Evolutionary conservation across 2,329 filamentous ascomycete species (phyloP).

Genomic region (Ophiostoma montium): DNA sequence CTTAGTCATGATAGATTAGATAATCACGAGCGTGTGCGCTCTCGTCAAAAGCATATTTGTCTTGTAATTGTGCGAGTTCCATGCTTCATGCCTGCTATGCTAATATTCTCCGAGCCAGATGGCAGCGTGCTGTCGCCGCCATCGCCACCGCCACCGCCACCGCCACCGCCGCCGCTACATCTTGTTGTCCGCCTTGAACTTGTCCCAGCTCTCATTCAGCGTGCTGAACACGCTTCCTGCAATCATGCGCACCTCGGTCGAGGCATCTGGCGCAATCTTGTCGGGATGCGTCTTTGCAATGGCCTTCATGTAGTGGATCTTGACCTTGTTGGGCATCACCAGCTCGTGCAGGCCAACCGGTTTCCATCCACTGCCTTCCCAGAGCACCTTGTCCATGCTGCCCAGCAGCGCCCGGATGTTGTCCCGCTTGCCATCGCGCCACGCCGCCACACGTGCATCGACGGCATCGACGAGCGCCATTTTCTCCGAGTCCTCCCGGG

Average conservation of each 20-base stretch:
- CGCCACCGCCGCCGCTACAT: no score
- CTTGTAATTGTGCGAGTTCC: no score
- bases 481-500: conserved; percentile 80
- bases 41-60: no score
- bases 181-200: conserved; percentile 56
- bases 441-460: conserved; percentile 61
- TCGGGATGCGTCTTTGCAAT: conserved; percentile 98
- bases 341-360: conserved; percentile 90
- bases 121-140: no score
- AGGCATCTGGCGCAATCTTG: conserved; percentile 59
- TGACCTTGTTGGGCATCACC: conserved; percentile 86
- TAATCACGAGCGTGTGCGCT: background rate
- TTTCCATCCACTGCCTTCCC: conserved; percentile 90
- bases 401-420: conserved; percentile 80
- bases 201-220: conserved; percentile 60
- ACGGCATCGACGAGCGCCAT: conserved; percentile 79
- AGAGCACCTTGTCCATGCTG: conserved; percentile 77
- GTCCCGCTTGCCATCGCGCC: conserved; percentile 85
- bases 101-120: no score
- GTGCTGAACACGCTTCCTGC: conserved; percentile 52
- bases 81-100: no score
- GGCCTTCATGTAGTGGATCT: conserved; percentile 97
- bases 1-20: no score
- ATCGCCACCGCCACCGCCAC: no score
- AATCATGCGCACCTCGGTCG: conserved; percentile 51